Conservation (phyloP, 345 rosid species). For the Psidium friedrichsthalianum region DNA sequence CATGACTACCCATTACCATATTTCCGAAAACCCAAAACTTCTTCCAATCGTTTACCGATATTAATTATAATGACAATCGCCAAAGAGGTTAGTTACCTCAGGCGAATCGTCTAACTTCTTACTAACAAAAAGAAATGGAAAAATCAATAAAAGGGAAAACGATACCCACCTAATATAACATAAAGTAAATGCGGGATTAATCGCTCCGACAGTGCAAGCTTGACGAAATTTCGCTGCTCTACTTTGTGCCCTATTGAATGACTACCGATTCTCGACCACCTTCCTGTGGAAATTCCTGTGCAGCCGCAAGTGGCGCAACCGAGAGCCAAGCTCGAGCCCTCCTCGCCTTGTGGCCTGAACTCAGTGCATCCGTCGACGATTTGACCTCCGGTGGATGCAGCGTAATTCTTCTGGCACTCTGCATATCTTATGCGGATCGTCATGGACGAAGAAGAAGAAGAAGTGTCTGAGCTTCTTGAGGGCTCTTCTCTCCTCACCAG, state of each 20-base stretch:
- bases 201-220: neutral
- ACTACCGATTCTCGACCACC: neutral
- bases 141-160: neutral
- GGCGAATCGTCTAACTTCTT: neutral
- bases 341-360: neutral
- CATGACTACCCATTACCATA: neutral
- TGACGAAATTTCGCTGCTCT: neutral
- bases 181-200: neutral
- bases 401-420: conserved; percentile 11
- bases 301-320: conserved; percentile 4
- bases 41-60: neutral
- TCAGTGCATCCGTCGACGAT: conserved; percentile 3
- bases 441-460: neutral
- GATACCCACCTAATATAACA: neutral
- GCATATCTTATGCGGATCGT: neutral
- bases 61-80: neutral
- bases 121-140: neutral
- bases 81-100: neutral
- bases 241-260: neutral
- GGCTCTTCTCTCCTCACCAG: neutral
- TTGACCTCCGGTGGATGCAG: conserved; percentile 4
- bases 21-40: neutral
- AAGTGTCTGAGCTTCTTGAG: neutral
- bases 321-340: neutral
- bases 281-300: conserved; percentile 11